Evolutionary conservation across 257 asterid species (phyloP), one percentile per base, ranked within the genome.

Genomic region (Solanum appendiculatum): DNA sequence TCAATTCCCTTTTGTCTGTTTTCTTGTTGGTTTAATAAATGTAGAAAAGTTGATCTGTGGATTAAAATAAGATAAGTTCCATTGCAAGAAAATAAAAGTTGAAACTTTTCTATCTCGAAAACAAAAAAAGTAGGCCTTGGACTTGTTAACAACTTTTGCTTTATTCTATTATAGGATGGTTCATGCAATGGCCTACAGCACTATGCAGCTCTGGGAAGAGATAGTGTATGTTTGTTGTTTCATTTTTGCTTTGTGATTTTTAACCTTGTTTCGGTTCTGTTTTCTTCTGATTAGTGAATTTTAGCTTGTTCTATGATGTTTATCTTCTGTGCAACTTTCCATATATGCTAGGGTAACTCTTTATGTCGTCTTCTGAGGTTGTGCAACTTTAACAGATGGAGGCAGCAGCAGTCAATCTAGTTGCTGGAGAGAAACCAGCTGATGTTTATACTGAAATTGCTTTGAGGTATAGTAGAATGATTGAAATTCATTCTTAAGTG

Each of bases 391-490:
- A 86, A 74, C 95, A 97, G 99, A 92, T 92, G 90, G 99, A 95
- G 91, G 99, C 98, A 73, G 94, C 99, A 89, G 98, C 98, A 27
- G 99, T 97, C 89, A 97, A 97, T 90, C 92, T 97, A 88, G 93
- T 95, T 90, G 98, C 97, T 91, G 95, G 98, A 87, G 94, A 94
- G 40, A 92, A 92, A 92, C 99, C 99, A 74, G 93, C 97, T 63
- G 99, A 97, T 86, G 98, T 97, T 86, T 97, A 97, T 93, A 95
- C 99, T 12, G 99, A 95, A 93, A 97, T 97, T 86, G 99, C 99
- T 63, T 93, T 86, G 87, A 97, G 98, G 99, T 97, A 88, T 86
- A 89, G 87, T 74, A 36, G 48, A 68, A 70, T 86, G 87, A 73
- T 31, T 40, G 31, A 81, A 10, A 75, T 88, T 36, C 23, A 36